These are phyloP conservation scores for Plasmodium fragile DNA, from an alignment of 169 alveolate species.

Conservation along the genomic window DNA sequence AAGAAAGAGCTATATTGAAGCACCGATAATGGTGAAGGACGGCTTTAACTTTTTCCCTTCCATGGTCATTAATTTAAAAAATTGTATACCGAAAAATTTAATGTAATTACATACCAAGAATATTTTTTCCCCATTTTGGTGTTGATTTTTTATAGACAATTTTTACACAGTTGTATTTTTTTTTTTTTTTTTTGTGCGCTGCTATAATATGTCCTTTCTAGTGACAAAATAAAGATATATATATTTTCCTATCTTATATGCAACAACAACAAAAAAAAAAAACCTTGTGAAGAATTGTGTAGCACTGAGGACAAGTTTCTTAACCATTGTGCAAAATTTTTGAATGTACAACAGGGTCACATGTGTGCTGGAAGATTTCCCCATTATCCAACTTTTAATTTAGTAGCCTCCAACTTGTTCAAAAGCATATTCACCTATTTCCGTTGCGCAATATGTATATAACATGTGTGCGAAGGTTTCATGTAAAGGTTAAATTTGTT, in stretches of 20 bases:
- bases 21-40: background rate
- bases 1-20: background rate
- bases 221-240: background rate
- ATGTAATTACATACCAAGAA: slow-evolving; percentile 29
- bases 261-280: background rate
- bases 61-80: background rate
- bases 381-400: background rate
- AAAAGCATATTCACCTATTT: background rate
- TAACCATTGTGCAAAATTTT: background rate
- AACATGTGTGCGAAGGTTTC: background rate
- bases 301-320: background rate
- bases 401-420: background rate
- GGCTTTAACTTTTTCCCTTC: background rate
- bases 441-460: background rate
- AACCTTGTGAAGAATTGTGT: background rate
- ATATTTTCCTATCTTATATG: background rate
- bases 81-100: background rate
- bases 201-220: background rate
- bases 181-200: background rate
- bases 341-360: background rate
- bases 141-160: slow-evolving; percentile 2
- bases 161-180: slow-evolving; percentile 5
- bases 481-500: background rate
- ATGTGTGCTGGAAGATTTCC: background rate
- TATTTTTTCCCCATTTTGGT: background rate